Evolutionary conservation across 2,329 filamentous ascomycete genomes (phyloP).

Genomic region (Colletotrichum sp.): DNA sequence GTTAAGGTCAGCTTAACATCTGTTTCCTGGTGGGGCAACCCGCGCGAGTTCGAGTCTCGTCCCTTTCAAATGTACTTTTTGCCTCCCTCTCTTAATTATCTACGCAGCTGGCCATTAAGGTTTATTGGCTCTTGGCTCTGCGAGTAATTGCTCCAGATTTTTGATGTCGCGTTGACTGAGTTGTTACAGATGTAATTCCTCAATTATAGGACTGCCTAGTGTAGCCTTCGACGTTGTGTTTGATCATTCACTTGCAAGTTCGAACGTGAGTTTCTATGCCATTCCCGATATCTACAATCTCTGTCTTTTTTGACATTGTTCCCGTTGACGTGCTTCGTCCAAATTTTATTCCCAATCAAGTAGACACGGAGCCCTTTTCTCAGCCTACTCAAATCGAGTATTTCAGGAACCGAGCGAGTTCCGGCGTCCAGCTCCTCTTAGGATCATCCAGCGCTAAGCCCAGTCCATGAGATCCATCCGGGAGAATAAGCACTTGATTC

Average conservation of each 20-base stretch:
- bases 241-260: neutral
- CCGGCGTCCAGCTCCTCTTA: slow-evolving; percentile 27
- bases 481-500: slow-evolving; percentile 29
- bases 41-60: neutral
- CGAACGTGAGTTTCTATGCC: neutral
- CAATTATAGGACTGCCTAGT: neutral
- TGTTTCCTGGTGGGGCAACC: neutral
- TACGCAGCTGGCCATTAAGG: accelerated
- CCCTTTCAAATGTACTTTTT: neutral
- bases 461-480: slow-evolving; percentile 31
- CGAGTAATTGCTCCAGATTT: neutral
- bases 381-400: slow-evolving; percentile 16
- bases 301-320: neutral
- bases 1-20: neutral
- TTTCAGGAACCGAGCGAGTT: slow-evolving; percentile 31
- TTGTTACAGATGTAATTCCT: neutral
- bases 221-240: neutral
- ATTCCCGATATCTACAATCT: neutral
- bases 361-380: neutral
- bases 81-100: neutral
- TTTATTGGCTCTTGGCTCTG: neutral
- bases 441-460: slow-evolving; percentile 28
- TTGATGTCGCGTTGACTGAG: neutral
- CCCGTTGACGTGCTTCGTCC: neutral
- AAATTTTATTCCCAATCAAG: accelerated